Conservation (phyloP, 2,329 filamentous ascomycete species). For the Trichoderma simmonsii region DNA sequence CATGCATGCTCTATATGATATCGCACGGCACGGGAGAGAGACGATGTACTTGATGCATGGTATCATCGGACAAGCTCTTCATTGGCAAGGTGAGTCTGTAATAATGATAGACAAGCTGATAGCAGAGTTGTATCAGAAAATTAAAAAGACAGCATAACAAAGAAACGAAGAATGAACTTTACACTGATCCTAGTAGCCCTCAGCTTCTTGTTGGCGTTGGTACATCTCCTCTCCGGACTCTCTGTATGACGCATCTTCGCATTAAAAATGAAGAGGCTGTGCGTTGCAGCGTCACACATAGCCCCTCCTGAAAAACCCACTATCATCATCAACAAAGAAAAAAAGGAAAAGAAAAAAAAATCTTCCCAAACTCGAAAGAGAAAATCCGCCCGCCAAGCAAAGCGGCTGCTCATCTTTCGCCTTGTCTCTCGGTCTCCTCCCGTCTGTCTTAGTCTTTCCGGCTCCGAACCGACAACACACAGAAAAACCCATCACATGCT, state of each 20-base stretch:
- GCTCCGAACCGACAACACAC: not conserved
- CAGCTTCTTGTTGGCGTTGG: not conserved
- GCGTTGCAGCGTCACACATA: not conserved
- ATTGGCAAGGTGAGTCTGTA: not conserved
- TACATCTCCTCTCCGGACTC: not conserved
- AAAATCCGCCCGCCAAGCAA: not conserved
- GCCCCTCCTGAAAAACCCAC: not conserved
- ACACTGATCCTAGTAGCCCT: not conserved
- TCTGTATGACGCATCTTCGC: not conserved
- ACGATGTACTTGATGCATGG: not conserved
- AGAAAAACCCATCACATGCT: not conserved
- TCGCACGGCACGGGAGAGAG: not conserved
- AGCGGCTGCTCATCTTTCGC: not conserved
- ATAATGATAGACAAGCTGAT: not conserved
- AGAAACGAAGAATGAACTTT: not conserved
- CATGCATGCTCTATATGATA: not conserved
- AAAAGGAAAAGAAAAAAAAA: not conserved
- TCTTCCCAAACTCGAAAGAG: not conserved
- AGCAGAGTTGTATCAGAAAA: not conserved
- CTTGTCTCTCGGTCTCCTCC: not conserved
- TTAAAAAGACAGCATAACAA: not conserved
- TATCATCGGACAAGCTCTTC: not conserved
- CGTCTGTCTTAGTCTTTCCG: not conserved
- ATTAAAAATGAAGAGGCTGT: not conserved
- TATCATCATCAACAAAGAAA: not conserved